A percentile compares a stretch with the other conserved stretches of the same genome.
Evolutionary conservation across 768 basidiomycete genomes (phyloP).

Genomic region (Roridomyces roridus): DNA sequence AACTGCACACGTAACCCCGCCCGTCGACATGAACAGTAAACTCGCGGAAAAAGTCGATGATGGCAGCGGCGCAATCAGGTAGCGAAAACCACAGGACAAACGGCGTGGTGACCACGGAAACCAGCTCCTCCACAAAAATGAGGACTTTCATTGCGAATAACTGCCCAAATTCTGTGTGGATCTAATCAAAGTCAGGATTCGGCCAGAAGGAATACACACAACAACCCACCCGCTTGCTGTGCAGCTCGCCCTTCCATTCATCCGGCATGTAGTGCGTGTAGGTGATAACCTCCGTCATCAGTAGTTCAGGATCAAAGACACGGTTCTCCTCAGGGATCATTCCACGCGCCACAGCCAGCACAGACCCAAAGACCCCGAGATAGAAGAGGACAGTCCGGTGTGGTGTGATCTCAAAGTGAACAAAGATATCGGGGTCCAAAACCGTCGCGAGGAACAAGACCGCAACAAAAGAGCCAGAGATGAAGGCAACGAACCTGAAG

Average conservation of each 20-base stretch:
- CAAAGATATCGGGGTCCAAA: slow-evolving; percentile 90
- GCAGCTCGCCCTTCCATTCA: slow-evolving; percentile 88
- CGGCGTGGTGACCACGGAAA: slow-evolving; percentile 93
- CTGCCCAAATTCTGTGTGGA: slow-evolving; percentile 90
- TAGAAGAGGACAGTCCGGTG: slow-evolving; percentile 96
- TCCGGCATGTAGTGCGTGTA: slow-evolving; percentile 97
- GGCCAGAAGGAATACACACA: not conserved
- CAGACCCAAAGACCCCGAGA: slow-evolving; percentile 83
- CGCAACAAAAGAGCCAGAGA: slow-evolving; percentile 95
- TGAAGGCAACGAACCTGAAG: slow-evolving; percentile 89
- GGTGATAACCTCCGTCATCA: slow-evolving; percentile 91
- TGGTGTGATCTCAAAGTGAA: slow-evolving; percentile 93
- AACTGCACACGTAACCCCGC: slow-evolving; percentile 95
- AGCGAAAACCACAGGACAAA: slow-evolving; percentile 94
- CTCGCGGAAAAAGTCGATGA: slow-evolving; percentile 98
- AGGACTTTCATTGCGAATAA: slow-evolving; percentile 93
- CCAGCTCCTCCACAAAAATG: slow-evolving; percentile 86
- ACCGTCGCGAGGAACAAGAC: slow-evolving; percentile 93
- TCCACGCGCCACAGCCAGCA: slow-evolving; percentile 88
- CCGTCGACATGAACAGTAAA: slow-evolving; percentile 97
- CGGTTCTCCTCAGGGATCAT: slow-evolving; percentile 96
- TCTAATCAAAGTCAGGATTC: slow-evolving; percentile 46
- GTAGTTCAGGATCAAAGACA: slow-evolving; percentile 91
- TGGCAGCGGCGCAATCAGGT: slow-evolving; percentile 85
- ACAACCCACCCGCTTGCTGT: slow-evolving; percentile 77